Percentiles rank a stretch among this genome's conserved stretches.
These are phyloP conservation scores for Aspergillus avenaceus DNA, from an alignment of 495 filamentous ascomycete genomes.

Conservation along the genomic window DNA sequence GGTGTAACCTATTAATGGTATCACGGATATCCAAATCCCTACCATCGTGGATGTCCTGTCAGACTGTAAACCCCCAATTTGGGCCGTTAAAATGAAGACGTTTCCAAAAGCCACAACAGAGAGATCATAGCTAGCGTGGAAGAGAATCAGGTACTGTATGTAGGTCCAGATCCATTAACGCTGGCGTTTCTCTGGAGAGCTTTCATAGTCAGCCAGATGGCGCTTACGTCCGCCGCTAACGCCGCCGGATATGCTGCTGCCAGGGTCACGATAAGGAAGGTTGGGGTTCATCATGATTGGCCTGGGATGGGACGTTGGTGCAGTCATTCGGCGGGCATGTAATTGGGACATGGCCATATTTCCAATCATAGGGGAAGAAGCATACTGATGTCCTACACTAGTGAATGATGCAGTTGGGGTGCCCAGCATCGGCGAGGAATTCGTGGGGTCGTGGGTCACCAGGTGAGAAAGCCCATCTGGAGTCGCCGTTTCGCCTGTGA, in stretches of 20 bases:
- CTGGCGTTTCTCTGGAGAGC: constrained; percentile 3
- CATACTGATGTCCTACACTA: background rate
- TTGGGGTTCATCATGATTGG: background rate
- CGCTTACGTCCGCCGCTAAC: background rate
- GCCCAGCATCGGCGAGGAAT: background rate
- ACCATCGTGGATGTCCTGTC: background rate
- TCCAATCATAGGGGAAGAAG: background rate
- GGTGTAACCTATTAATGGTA: background rate
- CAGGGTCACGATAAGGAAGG: background rate
- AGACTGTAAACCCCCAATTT: too few relatives aligned
- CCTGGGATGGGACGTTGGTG: background rate
- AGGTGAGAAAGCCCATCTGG: background rate
- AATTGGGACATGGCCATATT: background rate
- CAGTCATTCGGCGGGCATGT: background rate
- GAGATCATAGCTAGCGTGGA: too few relatives aligned
- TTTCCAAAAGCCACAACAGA: constrained; percentile 1
- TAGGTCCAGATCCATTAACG: too few relatives aligned
- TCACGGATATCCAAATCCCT: background rate
- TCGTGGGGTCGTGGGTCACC: background rate
- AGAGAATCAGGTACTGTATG: background rate
- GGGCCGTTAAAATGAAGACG: too few relatives aligned
- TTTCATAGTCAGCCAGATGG: background rate
- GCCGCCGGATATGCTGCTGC: background rate
- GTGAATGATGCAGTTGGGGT: background rate
- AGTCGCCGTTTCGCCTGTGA: background rate